Evolutionary conservation across 768 basidiomycete species (phyloP).

Genomic region (Suillus clintonianus): DNA sequence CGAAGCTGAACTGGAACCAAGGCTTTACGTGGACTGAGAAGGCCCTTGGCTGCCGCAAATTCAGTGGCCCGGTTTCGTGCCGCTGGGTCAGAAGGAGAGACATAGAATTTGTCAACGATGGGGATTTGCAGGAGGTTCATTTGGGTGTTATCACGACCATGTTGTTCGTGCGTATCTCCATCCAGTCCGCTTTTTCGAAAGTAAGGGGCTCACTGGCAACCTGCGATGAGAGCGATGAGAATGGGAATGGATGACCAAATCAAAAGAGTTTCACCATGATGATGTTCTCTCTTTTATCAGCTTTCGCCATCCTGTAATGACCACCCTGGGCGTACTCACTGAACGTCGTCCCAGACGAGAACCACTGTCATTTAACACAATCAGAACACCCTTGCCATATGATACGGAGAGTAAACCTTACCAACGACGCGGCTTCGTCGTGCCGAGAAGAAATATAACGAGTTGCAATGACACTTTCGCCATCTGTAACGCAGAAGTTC

Average conservation of each 20-base stretch:
- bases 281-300: slow-evolving; percentile 94
- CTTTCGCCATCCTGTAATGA: slow-evolving; percentile 93
- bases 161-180: slow-evolving; percentile 96
- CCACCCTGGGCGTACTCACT: slow-evolving; percentile 87
- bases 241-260: slow-evolving; percentile 12
- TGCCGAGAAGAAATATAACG: slow-evolving; percentile 91
- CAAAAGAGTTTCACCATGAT: slow-evolving; percentile 62
- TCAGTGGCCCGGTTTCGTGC: slow-evolving; percentile 69
- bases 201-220: slow-evolving; percentile 94
- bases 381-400: slow-evolving; percentile 7
- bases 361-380: slow-evolving; percentile 58
- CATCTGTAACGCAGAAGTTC: slow-evolving; percentile 98
- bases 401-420: slow-evolving; percentile 23
- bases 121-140: slow-evolving; percentile 95
- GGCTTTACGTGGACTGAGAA: slow-evolving; percentile 62
- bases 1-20: slow-evolving; percentile 22
- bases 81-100: slow-evolving; percentile 81
- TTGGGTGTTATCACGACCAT: slow-evolving; percentile 95
- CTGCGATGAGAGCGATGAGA: slow-evolving; percentile 32
- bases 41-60: slow-evolving; percentile 87
- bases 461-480: slow-evolving; percentile 89
- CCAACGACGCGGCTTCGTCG: slow-evolving; percentile 91
- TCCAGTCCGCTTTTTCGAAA: slow-evolving; percentile 98
- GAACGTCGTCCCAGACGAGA: slow-evolving; percentile 93
- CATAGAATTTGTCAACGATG: slow-evolving; percentile 90